A percentile compares a stretch with the other conserved stretches of the same genome.
phyloP scores from a whole-genome alignment of 2,329 filamentous ascomycete genomes.

The Pleurostoma richardsiae region DNA sequence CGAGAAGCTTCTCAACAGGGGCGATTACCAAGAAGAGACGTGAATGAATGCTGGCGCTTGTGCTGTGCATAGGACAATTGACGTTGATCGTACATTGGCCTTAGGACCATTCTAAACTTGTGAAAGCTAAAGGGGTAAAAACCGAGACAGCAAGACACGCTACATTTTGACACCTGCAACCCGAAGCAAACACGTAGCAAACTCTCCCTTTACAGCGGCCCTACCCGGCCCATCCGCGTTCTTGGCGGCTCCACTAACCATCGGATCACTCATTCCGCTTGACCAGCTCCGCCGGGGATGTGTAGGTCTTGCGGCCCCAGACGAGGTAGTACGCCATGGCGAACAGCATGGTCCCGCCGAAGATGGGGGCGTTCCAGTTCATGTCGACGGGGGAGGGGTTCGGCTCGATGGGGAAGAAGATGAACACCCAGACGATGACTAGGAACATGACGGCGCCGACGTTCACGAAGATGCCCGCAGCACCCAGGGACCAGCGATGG shows the following conservation, averaged over 20 bases:
- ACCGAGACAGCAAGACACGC: no score
- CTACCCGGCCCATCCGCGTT: background rate
- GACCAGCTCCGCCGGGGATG: constrained; percentile 14
- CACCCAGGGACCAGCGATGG: constrained; percentile 35
- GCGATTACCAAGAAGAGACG: no score
- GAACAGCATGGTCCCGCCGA: constrained; percentile 29
- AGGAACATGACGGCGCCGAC: constrained; percentile 36
- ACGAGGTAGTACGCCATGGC: constrained; percentile 31
- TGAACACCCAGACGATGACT: constrained; percentile 39
- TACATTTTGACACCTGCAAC: no score
- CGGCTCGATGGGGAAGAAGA: constrained; percentile 37
- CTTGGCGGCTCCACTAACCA: no score
- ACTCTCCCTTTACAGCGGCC: constrained; percentile 6
- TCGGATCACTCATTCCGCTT: constrained; percentile 5
- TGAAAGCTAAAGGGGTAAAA: no score
- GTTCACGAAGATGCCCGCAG: constrained; percentile 34
- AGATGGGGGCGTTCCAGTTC: constrained; percentile 46
- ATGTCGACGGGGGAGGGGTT: constrained; percentile 31
- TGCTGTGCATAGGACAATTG: no score
- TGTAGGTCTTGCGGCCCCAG: constrained; percentile 15
- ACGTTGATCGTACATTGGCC: no score
- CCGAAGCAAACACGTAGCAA: constrained; percentile 5
- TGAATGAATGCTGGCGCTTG: no score
- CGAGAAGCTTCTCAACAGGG: no score
- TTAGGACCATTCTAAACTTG: no score